A percentile compares a stretch with the other conserved stretches of the same genome.
Conservation (phyloP, 371 early-diverging fungal genomes). For the Rhizopus delemar region DNA sequence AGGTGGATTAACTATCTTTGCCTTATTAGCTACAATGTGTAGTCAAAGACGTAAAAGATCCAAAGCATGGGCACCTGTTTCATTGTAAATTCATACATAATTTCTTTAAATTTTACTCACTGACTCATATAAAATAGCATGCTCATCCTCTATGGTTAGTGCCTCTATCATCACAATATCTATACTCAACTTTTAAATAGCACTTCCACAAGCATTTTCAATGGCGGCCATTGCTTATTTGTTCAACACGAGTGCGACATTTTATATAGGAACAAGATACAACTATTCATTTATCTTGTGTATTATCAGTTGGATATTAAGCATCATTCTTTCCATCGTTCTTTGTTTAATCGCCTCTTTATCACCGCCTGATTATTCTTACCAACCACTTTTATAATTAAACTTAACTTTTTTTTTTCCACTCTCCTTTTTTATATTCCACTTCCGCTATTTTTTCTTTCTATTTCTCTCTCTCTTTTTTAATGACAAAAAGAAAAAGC, state of each 20-base stretch:
- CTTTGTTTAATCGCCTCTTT: slow-evolving; percentile 36
- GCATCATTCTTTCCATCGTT: slow-evolving; percentile 38
- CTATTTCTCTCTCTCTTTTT: background rate
- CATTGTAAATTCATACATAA: slow-evolving; percentile 29
- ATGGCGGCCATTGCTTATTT: slow-evolving; percentile 51
- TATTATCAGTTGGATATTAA: slow-evolving; percentile 48
- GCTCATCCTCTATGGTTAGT: background rate
- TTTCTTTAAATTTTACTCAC: background rate
- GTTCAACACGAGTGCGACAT: slow-evolving; percentile 44
- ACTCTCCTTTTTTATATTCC: background rate
- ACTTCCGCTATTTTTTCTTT: background rate
- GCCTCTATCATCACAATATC: background rate
- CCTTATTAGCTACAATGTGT: slow-evolving; percentile 45
- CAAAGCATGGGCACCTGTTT: slow-evolving; percentile 43
- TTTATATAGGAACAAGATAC: slow-evolving; percentile 52
- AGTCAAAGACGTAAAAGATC: slow-evolving; percentile 43
- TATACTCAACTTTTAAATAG: background rate
- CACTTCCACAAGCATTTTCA: slow-evolving; percentile 39
- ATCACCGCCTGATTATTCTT: slow-evolving; percentile 49
- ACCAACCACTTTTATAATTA: slow-evolving; percentile 25
- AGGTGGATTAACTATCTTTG: slow-evolving; percentile 40
- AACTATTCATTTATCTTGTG: slow-evolving; percentile 47
- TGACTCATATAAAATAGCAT: background rate
- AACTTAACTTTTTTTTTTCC: background rate
- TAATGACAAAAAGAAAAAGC: slow-evolving; percentile 3